Evolutionary conservation across 208 protist species (phyloP).

Genomic region (Acanthamoeba healyi): DNA sequence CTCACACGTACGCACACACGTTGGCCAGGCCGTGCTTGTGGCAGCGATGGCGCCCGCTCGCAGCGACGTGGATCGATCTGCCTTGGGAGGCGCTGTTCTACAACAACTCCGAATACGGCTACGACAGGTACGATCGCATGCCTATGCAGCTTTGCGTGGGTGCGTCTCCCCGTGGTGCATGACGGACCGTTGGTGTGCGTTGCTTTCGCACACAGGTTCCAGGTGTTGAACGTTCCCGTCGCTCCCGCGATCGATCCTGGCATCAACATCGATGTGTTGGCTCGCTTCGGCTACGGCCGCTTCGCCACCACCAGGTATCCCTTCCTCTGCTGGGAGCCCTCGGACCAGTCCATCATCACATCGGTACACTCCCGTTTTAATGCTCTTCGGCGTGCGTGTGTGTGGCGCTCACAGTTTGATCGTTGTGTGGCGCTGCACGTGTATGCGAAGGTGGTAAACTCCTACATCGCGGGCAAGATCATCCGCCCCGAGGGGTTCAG

Average conservation of each 20-base stretch:
- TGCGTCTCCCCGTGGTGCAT: too few species aligned
- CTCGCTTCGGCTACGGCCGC: neutral
- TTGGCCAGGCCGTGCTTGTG: slow-evolving; percentile 51
- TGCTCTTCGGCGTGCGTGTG: too few species aligned
- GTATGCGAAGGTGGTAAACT: neutral
- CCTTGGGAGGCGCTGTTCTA: neutral
- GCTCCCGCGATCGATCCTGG: neutral
- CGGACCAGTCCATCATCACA: neutral
- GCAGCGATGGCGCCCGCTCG: slow-evolving; percentile 34
- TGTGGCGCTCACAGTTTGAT: too few species aligned
- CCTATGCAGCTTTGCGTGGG: too few species aligned
- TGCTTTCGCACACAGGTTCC: neutral
- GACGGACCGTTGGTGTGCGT: too few species aligned
- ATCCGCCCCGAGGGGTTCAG: neutral
- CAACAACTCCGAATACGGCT: slow-evolving; percentile 25
- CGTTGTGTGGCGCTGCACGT: neutral
- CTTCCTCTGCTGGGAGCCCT: neutral
- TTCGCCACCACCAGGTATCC: neutral
- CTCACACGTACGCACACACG: too few species aligned
- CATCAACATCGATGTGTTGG: neutral
- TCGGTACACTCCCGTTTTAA: neutral
- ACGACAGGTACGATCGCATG: slow-evolving; percentile 63
- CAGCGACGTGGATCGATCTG: slow-evolving; percentile 70
- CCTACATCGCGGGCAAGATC: neutral
- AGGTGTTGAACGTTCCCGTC: neutral